Percentiles rank a stretch among this genome's conserved stretches.
These are phyloP conservation scores for Cryptosporidium ubiquitum DNA, from an alignment of 169 alveolate genomes.

Conservation along the genomic window DNA sequence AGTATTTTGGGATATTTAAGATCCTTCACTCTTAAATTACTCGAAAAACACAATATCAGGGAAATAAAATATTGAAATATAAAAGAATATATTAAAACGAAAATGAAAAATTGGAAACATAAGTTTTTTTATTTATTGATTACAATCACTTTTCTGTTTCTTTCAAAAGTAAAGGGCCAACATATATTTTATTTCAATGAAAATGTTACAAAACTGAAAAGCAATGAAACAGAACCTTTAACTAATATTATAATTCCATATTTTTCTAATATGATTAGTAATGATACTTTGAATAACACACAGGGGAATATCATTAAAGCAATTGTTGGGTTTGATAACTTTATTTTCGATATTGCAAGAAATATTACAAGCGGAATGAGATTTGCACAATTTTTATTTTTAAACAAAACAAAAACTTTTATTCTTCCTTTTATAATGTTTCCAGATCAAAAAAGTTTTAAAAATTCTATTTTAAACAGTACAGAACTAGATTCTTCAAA, in stretches of 20 bases:
- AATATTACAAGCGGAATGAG: constrained; percentile 9
- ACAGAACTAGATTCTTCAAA: neutral
- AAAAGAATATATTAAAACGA: neutral
- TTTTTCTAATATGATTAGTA: neutral
- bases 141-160: neutral
- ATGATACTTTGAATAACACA: neutral
- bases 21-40: neutral
- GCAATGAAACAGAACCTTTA: neutral
- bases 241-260: neutral
- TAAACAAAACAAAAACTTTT: constrained; percentile 32
- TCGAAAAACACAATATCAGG: neutral
- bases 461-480: neutral
- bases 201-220: neutral
- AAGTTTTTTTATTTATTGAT: neutral
- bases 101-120: neutral
- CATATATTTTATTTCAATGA: neutral
- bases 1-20: neutral
- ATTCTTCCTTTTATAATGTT: constrained; percentile 8
- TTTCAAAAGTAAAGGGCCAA: neutral
- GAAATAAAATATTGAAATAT: neutral
- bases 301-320: neutral
- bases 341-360: neutral
- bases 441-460: constrained; percentile 6
- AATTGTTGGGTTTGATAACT: neutral
- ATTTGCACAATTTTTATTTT: neutral